Base-by-base conservation (phyloP, 345 rosid genomes). In the Lepidium didymum region DNA sequence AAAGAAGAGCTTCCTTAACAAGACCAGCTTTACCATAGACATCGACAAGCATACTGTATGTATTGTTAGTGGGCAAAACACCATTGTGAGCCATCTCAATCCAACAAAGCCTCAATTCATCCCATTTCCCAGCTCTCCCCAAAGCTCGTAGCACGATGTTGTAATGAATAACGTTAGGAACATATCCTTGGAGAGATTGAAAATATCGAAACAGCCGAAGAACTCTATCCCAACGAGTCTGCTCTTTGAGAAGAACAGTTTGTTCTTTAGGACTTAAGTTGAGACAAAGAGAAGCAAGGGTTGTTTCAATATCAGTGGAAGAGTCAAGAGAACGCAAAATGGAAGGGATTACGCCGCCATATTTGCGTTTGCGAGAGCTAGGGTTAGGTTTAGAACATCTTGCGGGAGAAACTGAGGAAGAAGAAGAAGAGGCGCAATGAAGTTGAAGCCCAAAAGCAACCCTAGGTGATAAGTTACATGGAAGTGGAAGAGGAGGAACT, bases 1-100 rank as follows among this genome's bases (percentile, higher is more conserved):
- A 92, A 70, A 87, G 69, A 59, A 90, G 89, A 5, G 96, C 79
- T 77, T 92, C 98, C 36, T 77, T 80, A 27, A 81, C 85, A 75
- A 89, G 85, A 64, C 96, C 98, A 18, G 93, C 90, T 73, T 83
- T 92, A 31, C 90, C 96, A 62, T 89, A 92, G 37, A 92, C 95
- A 77, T 90, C 98, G 47, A 92, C 91, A 13, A 92, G 96, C 89
- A 88, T 85, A 7, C 81, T 85, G 16, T 87, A 92, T 7, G 98
- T 92, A 52, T 89, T 85, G 12, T 86, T 81, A 0, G 92, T 85
- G 0, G 98, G 96, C 19, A 84, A 44, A 57, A 92, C 84, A 52
- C 91, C 88, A 27, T 65, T 79, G 44, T 84, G 80, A 2, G 95
- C 91, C 98, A 92, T 92, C 52, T 87, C 92, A 50, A 87, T 76